Conservation (phyloP, 768 basidiomycete species). For the Phanerochaete sordida region DNA sequence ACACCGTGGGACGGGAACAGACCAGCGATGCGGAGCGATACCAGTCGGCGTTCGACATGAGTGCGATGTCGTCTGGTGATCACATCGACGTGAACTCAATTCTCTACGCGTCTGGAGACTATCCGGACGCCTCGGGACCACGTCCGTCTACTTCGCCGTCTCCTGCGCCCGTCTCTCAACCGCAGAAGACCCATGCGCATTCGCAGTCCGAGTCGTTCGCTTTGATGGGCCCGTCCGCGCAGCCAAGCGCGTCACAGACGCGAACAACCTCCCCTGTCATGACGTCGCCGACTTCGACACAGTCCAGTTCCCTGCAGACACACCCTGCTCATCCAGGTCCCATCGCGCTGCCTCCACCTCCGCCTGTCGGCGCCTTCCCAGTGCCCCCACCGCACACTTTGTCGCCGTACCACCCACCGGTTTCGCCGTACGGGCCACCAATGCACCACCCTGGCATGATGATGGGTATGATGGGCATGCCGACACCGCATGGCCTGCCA, state of each 20-base stretch:
- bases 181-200: not conserved
- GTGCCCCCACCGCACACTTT: conserved; percentile 29
- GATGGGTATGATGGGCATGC: conserved; percentile 28
- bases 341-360: conserved; percentile 64
- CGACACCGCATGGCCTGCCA: conserved; percentile 80
- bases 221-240: not conserved
- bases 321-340: conserved; percentile 64
- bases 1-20: conserved; percentile 13
- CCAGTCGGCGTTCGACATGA: not conserved
- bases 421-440: conserved; percentile 31
- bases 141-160: conserved; percentile 1
- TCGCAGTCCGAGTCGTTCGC: conserved; percentile 7
- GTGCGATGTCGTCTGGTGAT: not conserved
- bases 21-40: conserved; percentile 4
- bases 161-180: not conserved
- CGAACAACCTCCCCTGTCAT: conserved; percentile 10
- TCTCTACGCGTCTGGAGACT: not conserved
- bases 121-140: not conserved
- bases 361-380: conserved; percentile 39
- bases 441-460: conserved; percentile 36
- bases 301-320: conserved; percentile 21
- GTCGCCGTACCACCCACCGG: conserved; percentile 27
- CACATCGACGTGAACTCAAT: not conserved
- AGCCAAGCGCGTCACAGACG: conserved; percentile 5
- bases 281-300: conserved; percentile 16